phyloP scores from a whole-genome alignment of 169 alveolate genomes.

The Eimeria zaria region DNA sequence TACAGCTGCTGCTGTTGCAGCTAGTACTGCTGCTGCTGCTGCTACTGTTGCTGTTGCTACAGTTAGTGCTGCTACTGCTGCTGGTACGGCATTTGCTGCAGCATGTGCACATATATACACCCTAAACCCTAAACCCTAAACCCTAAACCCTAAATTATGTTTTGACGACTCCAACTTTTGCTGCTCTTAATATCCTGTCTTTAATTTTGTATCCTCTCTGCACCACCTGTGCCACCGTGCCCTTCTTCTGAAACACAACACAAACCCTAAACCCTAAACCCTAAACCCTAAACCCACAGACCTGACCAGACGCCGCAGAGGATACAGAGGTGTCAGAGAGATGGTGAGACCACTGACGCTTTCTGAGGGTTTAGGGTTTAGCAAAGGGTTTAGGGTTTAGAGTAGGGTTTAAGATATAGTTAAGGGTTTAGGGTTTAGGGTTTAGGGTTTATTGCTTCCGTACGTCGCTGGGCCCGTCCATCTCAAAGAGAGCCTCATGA shows the following conservation, averaged over 20 bases:
- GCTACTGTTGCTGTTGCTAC: not conserved
- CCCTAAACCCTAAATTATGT: slow-evolving; percentile 25
- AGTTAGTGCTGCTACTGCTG: too few relatives aligned
- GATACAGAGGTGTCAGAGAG: not conserved
- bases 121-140: not conserved
- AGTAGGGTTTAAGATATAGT: not conserved
- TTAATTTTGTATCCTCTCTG: slow-evolving; percentile 95
- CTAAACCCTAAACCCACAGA: not conserved
- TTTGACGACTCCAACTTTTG: slow-evolving; percentile 77
- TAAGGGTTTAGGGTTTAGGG: not conserved
- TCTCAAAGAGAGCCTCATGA: slow-evolving; percentile 96
- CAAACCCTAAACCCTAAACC: slow-evolving; percentile 53
- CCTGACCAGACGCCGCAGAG: not conserved
- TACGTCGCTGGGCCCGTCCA: slow-evolving; percentile 90
- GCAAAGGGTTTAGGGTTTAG: not conserved
- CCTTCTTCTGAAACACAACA: slow-evolving; percentile 81
- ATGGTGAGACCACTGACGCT: not conserved
- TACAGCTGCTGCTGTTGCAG: not conserved
- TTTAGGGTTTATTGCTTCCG: slow-evolving; percentile 11
- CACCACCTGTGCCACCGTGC: slow-evolving; percentile 93
- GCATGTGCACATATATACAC: not conserved
- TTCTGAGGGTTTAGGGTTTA: not conserved
- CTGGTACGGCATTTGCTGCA: not conserved
- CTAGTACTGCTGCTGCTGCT: not conserved
- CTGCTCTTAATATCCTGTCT: slow-evolving; percentile 93